These are phyloP conservation scores for Polysphondylium violaceum DNA, from an alignment of 78 protist genomes.

Conservation along the genomic window DNA sequence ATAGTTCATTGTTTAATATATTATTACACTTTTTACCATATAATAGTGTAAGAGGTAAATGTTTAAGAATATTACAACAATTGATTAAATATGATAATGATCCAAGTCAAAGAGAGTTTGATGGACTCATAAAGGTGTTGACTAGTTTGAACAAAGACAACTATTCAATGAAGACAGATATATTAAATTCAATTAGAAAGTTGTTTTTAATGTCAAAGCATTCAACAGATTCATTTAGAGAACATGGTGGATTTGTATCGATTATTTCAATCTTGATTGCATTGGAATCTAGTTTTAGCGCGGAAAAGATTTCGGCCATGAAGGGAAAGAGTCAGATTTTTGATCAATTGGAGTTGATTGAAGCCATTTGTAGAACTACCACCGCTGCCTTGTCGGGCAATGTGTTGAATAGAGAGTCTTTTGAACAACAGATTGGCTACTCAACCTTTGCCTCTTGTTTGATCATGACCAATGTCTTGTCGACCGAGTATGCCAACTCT, in stretches of 20 bases:
- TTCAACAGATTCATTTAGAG: slow-evolving; percentile 66
- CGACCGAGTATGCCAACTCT: neutral
- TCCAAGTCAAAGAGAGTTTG: slow-evolving; percentile 57
- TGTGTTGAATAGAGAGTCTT: slow-evolving; percentile 16
- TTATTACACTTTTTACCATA: slow-evolving; percentile 58
- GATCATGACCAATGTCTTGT: slow-evolving; percentile 35
- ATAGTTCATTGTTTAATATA: slow-evolving; percentile 41
- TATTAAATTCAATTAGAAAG: slow-evolving; percentile 54
- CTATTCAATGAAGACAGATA: slow-evolving; percentile 62
- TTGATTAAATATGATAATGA: slow-evolving; percentile 62
- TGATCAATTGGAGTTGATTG: slow-evolving; percentile 27
- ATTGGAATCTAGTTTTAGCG: slow-evolving; percentile 47
- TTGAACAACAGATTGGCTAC: slow-evolving; percentile 77
- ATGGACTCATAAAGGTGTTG: slow-evolving; percentile 56
- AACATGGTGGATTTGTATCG: slow-evolving; percentile 78
- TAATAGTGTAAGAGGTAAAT: slow-evolving; percentile 32
- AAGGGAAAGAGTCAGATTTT: no score
- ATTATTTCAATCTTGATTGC: slow-evolving; percentile 40
- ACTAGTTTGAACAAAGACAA: slow-evolving; percentile 10
- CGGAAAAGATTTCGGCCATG: neutral
- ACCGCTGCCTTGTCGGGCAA: slow-evolving; percentile 60
- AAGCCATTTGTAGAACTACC: slow-evolving; percentile 48
- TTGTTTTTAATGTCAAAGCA: slow-evolving; percentile 52
- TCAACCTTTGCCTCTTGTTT: slow-evolving; percentile 51
- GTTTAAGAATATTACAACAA: slow-evolving; percentile 63